Base-by-base conservation (phyloP, 768 basidiomycete species). In the Agrocybe pediades region DNA sequence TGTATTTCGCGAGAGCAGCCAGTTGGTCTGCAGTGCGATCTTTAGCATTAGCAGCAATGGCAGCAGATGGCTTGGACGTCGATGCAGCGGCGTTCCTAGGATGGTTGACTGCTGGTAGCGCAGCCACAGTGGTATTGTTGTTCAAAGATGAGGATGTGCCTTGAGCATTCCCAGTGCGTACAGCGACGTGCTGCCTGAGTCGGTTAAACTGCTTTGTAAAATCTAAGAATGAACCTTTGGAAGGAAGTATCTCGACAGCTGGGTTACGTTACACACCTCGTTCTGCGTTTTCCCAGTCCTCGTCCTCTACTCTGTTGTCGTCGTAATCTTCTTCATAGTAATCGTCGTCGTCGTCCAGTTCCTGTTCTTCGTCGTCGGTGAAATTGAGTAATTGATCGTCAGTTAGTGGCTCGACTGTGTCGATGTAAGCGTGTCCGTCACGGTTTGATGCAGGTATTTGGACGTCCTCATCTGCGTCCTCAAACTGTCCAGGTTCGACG, bases 131-230 rank as follows among this genome's bases (percentile, higher is more conserved):
- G 8, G 75, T 61, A 8, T 74, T 69, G 4, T 75, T 70, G 47
- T 82, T 77, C 15, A 76, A 74, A 1, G 83, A 73, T 5, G 87
- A 87, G 1, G 75, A 65, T 6, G 76, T 67, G 11, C 86, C 84
- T 50, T 83, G 82, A 0, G 83, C 88, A 51, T 77, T 83, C 2
- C 91, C 90, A 16, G 84, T 83, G 30, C 86, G 86, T 5, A 93
- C 88, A 19, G 90, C 90, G 52, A 92, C 87, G 67, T 98, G 92
- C 68, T 98, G 95, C 46, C 90, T 78, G 25, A 98, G 77, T 20
- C 97, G 88, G 72, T 98, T 98, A 72, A 91, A 99, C 63, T 98
- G 95, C 71, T 98, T 98, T 27, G 97, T 98, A 63, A 99, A 98
- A 74, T 99, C 97, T 97, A 68, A 46, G 56, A 53, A 49, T 55